These are phyloP conservation scores for Trypethelium eluteriae DNA, from an alignment of 495 filamentous ascomycete genomes.

Conservation along the genomic window DNA sequence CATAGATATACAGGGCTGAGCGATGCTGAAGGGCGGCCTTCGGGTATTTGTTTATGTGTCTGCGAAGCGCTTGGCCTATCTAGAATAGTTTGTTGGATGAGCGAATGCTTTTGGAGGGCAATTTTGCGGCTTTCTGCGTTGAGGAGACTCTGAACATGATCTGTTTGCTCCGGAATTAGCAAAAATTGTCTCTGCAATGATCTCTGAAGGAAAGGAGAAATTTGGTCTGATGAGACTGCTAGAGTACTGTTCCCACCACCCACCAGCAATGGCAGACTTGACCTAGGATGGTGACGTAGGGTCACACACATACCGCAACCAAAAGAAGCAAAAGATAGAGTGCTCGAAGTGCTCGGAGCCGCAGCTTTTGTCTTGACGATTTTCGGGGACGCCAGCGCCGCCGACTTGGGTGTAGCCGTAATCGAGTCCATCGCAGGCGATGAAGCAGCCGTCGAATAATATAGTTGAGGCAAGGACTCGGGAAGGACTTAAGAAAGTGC, in stretches of 20 bases:
- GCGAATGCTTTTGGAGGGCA: conserved; percentile 28
- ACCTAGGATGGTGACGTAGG: no score
- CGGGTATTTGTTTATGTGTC: conserved; percentile 25
- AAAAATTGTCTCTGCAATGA: no score
- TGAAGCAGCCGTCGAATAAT: no score
- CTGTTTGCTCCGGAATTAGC: conserved; percentile 15
- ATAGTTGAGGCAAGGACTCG: not conserved
- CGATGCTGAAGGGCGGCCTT: conserved; percentile 20
- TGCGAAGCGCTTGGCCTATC: conserved; percentile 25
- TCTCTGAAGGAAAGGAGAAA: conserved; percentile 17
- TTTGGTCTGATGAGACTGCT: conserved; percentile 15
- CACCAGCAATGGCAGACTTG: no score
- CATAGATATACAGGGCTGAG: conserved; percentile 60
- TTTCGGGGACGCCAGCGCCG: conserved; percentile 33
- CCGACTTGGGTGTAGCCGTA: conserved; percentile 24
- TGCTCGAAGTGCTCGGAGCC: conserved; percentile 20
- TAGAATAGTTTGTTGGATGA: conserved; percentile 27
- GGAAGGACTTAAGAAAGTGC: not conserved
- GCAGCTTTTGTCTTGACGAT: conserved; percentile 30
- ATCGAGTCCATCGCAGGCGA: conserved; percentile 29
- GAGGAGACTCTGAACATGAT: conserved; percentile 32
- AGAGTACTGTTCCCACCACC: not conserved
- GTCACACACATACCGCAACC: conserved; percentile 28
- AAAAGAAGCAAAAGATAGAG: conserved; percentile 21
- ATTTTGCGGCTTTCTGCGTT: conserved; percentile 24